Evolutionary conservation across 148 eudicot genomes (phyloP).

Genomic region (Fagopyrum esculentum): DNA sequence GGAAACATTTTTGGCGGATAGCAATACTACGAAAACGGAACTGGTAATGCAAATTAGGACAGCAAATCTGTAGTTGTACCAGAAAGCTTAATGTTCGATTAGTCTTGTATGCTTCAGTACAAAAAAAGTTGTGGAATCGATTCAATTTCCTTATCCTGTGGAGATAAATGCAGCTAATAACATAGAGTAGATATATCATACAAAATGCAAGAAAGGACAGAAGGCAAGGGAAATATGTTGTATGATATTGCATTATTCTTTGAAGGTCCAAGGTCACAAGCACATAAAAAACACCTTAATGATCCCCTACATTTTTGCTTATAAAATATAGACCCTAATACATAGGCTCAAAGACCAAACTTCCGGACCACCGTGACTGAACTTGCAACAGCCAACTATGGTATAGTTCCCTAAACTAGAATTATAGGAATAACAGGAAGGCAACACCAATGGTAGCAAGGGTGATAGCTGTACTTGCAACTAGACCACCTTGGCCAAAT

Average conservation of each 20-base stretch:
- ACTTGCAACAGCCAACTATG: constrained; percentile 2
- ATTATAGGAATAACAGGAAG: constrained; percentile 50
- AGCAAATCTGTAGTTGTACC: not conserved
- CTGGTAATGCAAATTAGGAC: not conserved
- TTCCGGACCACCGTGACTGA: not conserved
- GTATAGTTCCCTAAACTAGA: constrained; percentile 2
- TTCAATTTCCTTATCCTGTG: not conserved
- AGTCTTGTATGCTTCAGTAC: not conserved
- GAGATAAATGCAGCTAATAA: not conserved
- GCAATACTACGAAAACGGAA: not conserved
- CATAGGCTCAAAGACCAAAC: not conserved
- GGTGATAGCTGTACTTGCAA: constrained; percentile 65
- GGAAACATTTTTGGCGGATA: not conserved
- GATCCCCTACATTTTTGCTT: not conserved
- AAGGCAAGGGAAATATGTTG: not conserved
- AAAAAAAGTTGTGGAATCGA: no score
- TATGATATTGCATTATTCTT: not conserved
- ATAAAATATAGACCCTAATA: constrained; percentile 1
- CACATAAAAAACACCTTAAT: not conserved
- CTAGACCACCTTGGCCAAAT: constrained; percentile 64
- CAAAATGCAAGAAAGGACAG: not conserved
- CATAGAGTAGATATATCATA: not conserved
- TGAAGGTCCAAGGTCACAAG: not conserved
- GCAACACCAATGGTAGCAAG: constrained; percentile 37
- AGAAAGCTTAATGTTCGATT: not conserved